Base-by-base conservation (phyloP, 768 basidiomycete species). In the Trametes punicea region DNA sequence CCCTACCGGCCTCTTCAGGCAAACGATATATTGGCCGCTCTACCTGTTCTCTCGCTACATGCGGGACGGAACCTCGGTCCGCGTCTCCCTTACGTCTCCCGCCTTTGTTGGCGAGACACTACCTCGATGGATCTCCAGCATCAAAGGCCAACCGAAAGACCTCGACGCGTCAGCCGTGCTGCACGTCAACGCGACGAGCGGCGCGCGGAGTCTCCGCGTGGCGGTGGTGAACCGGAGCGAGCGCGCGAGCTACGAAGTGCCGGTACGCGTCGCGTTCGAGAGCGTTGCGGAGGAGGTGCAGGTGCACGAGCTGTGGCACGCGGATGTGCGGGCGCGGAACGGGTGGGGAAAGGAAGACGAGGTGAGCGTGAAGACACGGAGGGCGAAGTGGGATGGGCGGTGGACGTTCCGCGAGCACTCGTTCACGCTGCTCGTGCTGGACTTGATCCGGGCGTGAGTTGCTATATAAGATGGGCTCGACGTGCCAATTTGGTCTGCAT, bases 21-120 rank as follows among this genome's bases (percentile, higher is more conserved):
- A 75, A 70, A 79, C 81, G 11, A 81, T 78, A 27, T 83, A 76
- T 64, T 76, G 73, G 56, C 76, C 80, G 2, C 72, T 84, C 9
- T 73, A 76, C 20, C 73, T 83, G 23, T 84, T 84, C 69, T 75
- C 80, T 2, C 78, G 66, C 36, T 74, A 79, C 50, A 85, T 85
- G 83, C 76, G 74, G 33, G 80, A 70, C 41, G 80, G 81, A 38
- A 66, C 67, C 23, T 71, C 77, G 4, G 69, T 79, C 15, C 57
- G 69, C 29, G 67, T 79, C 29, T 66, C 74, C 52, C 70, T 78
- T 51, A 58, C 68, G 15, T 70, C 71, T 5, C 70, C 71, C 11
- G 36, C 44, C 1, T 80, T 77, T 65, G 59, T 60, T 0, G 77
- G 78, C 1, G 73, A 76, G 6, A 83, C 82, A 0, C 75, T 81